These are phyloP conservation scores for Penicillium canescens DNA, from an alignment of 495 filamentous ascomycete genomes.

Conservation along the genomic window DNA sequence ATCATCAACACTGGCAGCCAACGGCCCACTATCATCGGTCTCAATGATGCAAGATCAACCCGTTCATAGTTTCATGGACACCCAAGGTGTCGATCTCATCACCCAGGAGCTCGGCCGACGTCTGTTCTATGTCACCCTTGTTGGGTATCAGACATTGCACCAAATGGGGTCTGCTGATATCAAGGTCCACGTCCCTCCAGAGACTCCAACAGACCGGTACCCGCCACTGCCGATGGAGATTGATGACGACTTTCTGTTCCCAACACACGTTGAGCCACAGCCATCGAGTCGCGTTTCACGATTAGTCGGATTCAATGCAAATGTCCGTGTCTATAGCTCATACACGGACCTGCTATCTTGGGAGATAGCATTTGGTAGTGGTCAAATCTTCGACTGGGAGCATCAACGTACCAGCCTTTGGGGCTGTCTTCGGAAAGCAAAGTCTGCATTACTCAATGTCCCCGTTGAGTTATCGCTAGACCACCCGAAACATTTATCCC, in stretches of 20 bases:
- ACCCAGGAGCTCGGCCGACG: conserved; percentile 76
- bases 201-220: conserved; percentile 71
- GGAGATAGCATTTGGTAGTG: conserved; percentile 73
- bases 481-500: conserved; percentile 19
- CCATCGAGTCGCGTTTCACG: conserved; percentile 61
- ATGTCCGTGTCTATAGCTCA: conserved; percentile 67
- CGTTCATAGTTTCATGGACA: conserved; percentile 20
- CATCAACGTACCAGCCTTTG: conserved; percentile 65
- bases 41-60: conserved; percentile 26
- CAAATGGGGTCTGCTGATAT: conserved; percentile 68
- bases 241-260: conserved; percentile 74
- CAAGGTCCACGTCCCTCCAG: conserved; percentile 66
- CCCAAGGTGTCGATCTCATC: conserved; percentile 57
- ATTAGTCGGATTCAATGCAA: conserved; percentile 76
- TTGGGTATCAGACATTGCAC: conserved; percentile 60
- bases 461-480: conserved; percentile 61
- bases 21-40: conserved; percentile 29
- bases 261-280: conserved; percentile 62
- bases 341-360: conserved; percentile 67
- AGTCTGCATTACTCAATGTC: conserved; percentile 57
- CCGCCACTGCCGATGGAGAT: conserved; percentile 78
- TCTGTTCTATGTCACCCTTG: conserved; percentile 76
- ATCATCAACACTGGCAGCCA: conserved; percentile 12
- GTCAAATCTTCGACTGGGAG: conserved; percentile 69
- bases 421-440: conserved; percentile 59